Evolutionary conservation across 1,284 basidiomycete genomes (phyloP).

Genomic region (Ganoderma resinaceum): DNA sequence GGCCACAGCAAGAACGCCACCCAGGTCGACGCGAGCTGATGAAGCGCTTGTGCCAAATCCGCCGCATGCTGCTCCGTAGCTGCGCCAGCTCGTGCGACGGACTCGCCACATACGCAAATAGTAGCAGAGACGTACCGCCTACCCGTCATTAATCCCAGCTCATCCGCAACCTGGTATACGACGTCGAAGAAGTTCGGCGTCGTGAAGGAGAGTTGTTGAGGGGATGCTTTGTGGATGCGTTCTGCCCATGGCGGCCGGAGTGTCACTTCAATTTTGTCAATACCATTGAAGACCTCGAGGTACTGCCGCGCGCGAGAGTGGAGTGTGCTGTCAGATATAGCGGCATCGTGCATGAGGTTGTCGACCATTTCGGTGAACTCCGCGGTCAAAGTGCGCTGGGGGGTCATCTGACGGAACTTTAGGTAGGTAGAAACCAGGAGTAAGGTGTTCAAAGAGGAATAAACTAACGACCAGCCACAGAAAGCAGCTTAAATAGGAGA

Average conservation of each 20-base stretch:
- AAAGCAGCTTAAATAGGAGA: too few species aligned
- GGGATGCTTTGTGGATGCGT: neutral
- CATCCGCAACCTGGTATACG: neutral
- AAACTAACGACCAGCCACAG: too few species aligned
- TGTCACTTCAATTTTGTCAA: too few species aligned
- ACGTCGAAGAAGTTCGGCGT: neutral
- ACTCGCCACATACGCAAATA: neutral
- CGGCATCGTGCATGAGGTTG: neutral
- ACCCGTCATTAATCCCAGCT: neutral
- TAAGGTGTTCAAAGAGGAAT: too few species aligned
- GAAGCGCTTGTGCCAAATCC: neutral
- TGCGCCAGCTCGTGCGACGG: neutral
- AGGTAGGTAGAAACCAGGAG: too few species aligned
- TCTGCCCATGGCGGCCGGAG: neutral
- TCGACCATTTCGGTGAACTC: neutral
- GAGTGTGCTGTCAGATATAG: neutral
- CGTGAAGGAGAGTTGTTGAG: neutral
- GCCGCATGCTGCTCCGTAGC: neutral
- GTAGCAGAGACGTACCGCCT: neutral
- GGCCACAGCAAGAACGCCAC: neutral
- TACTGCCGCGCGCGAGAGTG: neutral
- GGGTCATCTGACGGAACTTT: too few species aligned
- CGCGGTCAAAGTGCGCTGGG: neutral
- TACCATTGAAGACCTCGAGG: neutral
- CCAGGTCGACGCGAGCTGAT: neutral